Base-by-base conservation (phyloP, 139 green algal genomes). In the Asterochloris erici region DNA sequence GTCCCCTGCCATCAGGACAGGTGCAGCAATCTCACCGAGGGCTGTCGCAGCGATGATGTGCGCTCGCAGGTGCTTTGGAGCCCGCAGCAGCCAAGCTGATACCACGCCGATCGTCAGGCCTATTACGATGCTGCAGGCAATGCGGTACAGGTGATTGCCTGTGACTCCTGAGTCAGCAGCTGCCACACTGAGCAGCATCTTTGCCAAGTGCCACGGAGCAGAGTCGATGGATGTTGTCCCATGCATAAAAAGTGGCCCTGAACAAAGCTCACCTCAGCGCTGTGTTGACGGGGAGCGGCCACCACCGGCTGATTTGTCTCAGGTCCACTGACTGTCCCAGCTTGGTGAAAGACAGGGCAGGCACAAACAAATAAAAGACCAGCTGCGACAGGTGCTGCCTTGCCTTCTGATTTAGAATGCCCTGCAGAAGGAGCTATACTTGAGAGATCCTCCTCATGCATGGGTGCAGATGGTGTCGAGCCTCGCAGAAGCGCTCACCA, bases 341-440 rank as follows among this genome's bases (percentile, higher is more conserved):
- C 66, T 87, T 87, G 13, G 73, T 79, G 71, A 87, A 89, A 14
- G 83, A 86, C 63, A 89, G 60, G 29, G 21, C 28, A n/a, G 86
- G 86, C 16, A 85, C 85, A 63, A 89, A 89, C 13, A 87, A 10
- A 29, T 75, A 84, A 28, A 87, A 89, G 68, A 84, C 80, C 11
- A 89, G 60, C 60, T 82, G 79, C 47, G 70, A 79, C 23, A 89
- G 71, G 14, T 71, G 74, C 13, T 78, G 79, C 21, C 86, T 74
- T 1, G 83, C 83, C 24, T 80, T n/a, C 24, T 60, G 38, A 38
- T 87, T 80, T 15, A 89, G 60, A 4, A 83, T 68, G 16, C 80
- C 83, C 86, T 89, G 80, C 62, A 81, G 27, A 16, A 47, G n/a
- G 9, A 16, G 14, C 23, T 19, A 76, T 1, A 47, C 1, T 11